phyloP scores from a whole-genome alignment of 495 filamentous ascomycete species.

The Aspergillus carlsbadensis region DNA sequence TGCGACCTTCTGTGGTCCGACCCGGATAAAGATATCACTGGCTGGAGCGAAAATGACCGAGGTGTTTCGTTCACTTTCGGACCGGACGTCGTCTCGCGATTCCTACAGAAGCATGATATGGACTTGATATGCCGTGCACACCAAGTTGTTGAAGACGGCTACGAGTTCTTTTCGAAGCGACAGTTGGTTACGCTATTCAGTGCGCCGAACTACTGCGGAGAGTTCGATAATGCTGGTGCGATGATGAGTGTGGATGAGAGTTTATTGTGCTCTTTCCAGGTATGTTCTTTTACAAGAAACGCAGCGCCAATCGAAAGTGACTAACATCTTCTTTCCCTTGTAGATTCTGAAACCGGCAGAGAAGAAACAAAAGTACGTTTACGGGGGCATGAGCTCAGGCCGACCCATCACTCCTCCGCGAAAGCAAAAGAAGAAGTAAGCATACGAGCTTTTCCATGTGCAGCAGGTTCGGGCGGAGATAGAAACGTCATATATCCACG shows the following conservation, averaged over 20 bases:
- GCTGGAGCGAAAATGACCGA: constrained; percentile 98
- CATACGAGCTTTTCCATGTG: constrained; percentile 80
- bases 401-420: constrained; percentile 86
- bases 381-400: constrained; percentile 82
- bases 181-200: constrained; percentile 98
- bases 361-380: constrained; percentile 99
- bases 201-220: constrained; percentile 98
- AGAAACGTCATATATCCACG: constrained; percentile 37
- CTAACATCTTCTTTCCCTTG: constrained; percentile 6
- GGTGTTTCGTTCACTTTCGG: constrained; percentile 99
- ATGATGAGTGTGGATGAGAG: constrained; percentile 99
- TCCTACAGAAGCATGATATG: constrained; percentile 99
- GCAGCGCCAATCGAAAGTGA: background rate
- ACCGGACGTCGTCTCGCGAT: constrained; percentile 97
- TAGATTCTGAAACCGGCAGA: constrained; percentile 99
- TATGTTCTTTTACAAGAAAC: constrained; percentile 36
- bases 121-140: constrained; percentile 98
- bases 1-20: constrained; percentile 99
- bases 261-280: constrained; percentile 98
- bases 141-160: constrained; percentile 98
- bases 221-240: constrained; percentile 98
- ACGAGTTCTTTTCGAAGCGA: constrained; percentile 99
- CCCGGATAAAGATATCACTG: constrained; percentile 99
- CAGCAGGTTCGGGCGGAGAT: constrained; percentile 97
- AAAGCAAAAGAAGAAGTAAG: constrained; percentile 86